A percentile compares a stretch with the other conserved stretches of the same genome.
Conservation (phyloP, 2,329 filamentous ascomycete species). For the Apiospora marii region DNA sequence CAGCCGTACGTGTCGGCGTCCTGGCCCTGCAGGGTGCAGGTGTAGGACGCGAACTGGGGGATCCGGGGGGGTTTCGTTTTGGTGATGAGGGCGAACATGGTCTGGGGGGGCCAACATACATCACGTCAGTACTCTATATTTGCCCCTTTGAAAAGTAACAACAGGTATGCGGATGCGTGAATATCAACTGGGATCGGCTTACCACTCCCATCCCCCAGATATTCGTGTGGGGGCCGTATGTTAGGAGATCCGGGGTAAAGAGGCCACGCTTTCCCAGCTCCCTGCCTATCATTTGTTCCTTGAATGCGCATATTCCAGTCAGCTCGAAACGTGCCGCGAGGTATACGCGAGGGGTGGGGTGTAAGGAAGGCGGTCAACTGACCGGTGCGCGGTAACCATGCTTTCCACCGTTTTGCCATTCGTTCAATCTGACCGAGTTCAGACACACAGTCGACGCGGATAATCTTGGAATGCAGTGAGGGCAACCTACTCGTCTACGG, state of each 20-base stretch:
- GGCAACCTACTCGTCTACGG: neutral
- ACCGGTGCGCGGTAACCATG: neutral
- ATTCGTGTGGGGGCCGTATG: conserved; percentile 3
- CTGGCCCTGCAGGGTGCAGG: neutral
- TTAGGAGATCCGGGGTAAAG: neutral
- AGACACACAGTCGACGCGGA: neutral
- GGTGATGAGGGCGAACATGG: conserved; percentile 2
- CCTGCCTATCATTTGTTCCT: neutral
- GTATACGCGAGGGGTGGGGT: neutral
- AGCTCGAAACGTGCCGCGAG: neutral
- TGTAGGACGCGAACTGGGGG: neutral
- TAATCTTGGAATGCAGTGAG: neutral
- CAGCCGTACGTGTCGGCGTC: neutral
- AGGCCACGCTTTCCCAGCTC: neutral
- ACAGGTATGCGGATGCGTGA: neutral
- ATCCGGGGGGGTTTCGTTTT: neutral
- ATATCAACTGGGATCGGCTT: neutral
- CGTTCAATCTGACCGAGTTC: neutral
- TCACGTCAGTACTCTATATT: neutral
- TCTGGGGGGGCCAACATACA: neutral
- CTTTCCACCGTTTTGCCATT: neutral
- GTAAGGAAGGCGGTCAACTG: neutral
- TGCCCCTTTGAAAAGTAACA: neutral
- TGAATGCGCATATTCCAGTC: neutral
- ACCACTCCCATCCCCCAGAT: conserved; percentile 18